These are phyloP conservation scores for Pseudoscleropodium purum DNA, from an alignment of 225 moss, liverwort and hornwort species.

Conservation along the genomic window DNA sequence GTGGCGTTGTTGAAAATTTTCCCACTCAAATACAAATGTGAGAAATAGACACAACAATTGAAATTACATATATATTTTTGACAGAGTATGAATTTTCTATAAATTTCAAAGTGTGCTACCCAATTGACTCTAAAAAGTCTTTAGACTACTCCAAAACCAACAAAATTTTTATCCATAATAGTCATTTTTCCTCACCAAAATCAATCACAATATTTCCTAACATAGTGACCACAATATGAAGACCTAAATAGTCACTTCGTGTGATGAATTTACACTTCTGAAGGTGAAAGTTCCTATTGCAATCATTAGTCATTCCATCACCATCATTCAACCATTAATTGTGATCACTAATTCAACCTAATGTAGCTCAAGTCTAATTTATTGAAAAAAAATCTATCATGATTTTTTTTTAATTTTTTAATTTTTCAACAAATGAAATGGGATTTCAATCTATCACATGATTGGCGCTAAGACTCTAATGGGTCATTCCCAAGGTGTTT, in stretches of 20 bases:
- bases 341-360: too few relatives aligned
- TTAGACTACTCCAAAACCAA: rapidly evolving
- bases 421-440: too few relatives aligned
- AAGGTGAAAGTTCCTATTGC: neutral
- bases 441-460: too few relatives aligned
- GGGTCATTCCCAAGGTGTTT: neutral
- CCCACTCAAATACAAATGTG: neutral
- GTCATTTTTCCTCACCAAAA: neutral
- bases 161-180: neutral
- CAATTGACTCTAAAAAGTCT: too few relatives aligned
- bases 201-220: too few relatives aligned
- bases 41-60: too few relatives aligned
- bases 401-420: too few relatives aligned
- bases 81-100: too few relatives aligned
- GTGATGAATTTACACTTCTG: neutral
- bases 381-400: neutral
- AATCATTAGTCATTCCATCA: neutral
- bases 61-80: neutral
- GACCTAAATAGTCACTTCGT: neutral
- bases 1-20: neutral
- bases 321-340: neutral
- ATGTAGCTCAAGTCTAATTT: neutral
- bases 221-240: neutral
- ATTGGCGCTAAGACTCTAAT: too few relatives aligned
- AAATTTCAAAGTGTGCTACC: neutral